A percentile compares a stretch with the other conserved stretches of the same genome.
Conservation (phyloP, 2,329 filamentous ascomycete species). For the Didymosphaeria variabile region DNA sequence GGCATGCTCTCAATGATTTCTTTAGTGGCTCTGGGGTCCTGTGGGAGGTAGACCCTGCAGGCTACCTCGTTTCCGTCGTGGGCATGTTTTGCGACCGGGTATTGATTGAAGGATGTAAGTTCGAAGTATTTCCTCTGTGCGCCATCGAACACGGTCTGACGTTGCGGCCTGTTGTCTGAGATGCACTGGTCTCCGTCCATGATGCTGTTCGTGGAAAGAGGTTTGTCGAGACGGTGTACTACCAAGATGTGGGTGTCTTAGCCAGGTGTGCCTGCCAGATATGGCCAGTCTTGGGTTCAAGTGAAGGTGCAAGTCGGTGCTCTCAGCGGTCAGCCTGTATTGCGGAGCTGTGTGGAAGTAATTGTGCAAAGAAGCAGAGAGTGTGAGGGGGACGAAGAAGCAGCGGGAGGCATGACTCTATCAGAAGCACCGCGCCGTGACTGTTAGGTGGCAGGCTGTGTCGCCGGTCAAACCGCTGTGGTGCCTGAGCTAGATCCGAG, state of each 20-base stretch:
- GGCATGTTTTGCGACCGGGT: background rate
- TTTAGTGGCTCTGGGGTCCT: constrained; percentile 3
- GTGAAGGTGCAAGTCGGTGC: background rate
- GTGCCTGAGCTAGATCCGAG: background rate
- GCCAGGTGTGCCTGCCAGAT: background rate
- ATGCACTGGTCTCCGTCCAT: background rate
- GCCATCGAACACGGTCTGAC: background rate
- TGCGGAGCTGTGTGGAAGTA: background rate
- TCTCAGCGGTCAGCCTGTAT: background rate
- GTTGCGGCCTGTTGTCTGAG: background rate
- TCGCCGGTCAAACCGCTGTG: background rate
- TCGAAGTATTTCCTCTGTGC: background rate
- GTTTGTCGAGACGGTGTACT: background rate
- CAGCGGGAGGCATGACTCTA: background rate
- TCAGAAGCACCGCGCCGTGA: background rate
- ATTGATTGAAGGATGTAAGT: background rate
- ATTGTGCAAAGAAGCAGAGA: background rate
- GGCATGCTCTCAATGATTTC: constrained; percentile 12
- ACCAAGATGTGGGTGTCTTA: background rate
- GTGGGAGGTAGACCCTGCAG: constrained; percentile 11
- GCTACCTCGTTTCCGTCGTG: background rate
- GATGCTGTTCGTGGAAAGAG: background rate
- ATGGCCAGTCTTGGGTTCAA: background rate
- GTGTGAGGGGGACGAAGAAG: background rate
- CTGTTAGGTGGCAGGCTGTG: background rate